Base-by-base conservation (phyloP, 2,329 filamentous ascomycete species). In the Arthrobotrys entomopaga region DNA sequence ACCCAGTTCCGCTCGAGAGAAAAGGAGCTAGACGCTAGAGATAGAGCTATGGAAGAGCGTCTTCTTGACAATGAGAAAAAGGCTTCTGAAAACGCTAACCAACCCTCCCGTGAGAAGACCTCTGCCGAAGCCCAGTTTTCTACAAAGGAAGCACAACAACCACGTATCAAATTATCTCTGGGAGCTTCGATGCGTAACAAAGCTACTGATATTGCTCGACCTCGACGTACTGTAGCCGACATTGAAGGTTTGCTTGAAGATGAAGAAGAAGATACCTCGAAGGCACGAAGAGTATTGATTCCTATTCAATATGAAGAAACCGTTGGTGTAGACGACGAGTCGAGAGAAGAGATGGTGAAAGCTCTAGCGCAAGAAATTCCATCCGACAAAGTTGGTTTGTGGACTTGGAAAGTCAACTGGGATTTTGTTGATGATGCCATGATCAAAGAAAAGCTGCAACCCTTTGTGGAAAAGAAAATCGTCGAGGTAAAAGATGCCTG, bases 401-500 rank as follows among this genome's bases (percentile, higher is more conserved):
- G 94, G 92, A 87, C 86, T n/a, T 98, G 93, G 92, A 84, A 90
- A 16, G 88, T 99, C 81, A 91, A 93, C 79, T 99, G 95, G 95
- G 90, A 96, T 59, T 92, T 89, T 82, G 86, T 99, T 80, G 91
- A 96, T 80, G 90, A 95, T 75, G 85, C 86, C 15, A 86, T 95
- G 48, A 88, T 98, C 72, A 87, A 88, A 74, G 91, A 96, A 77
- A 93, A 97, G 81, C 87, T 99, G 78, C 88, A 91, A 79, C 93
- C 94, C 29, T 99, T 97, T 83, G 92, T 98, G 66, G 93, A 97
- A 84, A 96, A 96, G 87, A 99, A 98, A 86, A 92, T 98, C 78
- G 90, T 99, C 74, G 95, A 99, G 64, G 77, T 78, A 72, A 10
- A 53, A 42, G 34, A 19, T 13, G 20, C 54, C 8, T 19, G 10